phyloP scores from a whole-genome alignment of 257 asterid genomes.

The Cordia subcordata region DNA sequence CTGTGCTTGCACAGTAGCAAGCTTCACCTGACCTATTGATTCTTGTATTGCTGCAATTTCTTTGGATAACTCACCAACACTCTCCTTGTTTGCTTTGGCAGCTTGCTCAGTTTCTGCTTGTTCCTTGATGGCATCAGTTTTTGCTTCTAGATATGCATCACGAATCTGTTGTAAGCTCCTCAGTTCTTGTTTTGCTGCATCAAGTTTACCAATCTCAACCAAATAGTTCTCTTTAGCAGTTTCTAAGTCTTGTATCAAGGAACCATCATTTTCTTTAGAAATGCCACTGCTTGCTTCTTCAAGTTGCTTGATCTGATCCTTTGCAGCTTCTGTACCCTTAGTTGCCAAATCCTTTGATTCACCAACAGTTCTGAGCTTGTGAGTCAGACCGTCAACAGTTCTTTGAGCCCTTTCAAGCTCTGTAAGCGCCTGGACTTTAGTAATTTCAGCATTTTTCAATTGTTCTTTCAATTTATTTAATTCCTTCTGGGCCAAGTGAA shows the following conservation, averaged over 20 bases:
- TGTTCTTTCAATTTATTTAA: conserved; percentile 14
- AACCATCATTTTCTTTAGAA: background rate
- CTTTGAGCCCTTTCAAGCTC: conserved; percentile 18
- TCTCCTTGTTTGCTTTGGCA: background rate
- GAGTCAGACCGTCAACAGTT: conserved; percentile 15
- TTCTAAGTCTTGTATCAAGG: background rate
- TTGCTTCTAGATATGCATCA: conserved; percentile 3
- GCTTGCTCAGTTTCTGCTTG: background rate
- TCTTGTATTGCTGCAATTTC: background rate
- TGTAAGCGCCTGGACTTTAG: conserved; percentile 14
- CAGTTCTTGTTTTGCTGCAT: conserved; percentile 5
- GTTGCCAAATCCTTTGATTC: conserved; percentile 11
- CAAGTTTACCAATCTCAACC: background rate
- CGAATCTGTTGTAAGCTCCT: background rate
- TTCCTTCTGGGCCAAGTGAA: conserved; percentile 18
- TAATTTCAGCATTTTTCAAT: conserved; percentile 12
- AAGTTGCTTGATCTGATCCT: background rate
- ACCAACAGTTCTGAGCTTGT: conserved; percentile 8
- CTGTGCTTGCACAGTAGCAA: background rate
- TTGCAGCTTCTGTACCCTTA: conserved; percentile 12
- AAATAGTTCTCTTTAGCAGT: background rate
- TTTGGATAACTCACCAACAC: background rate
- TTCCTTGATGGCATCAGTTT: background rate
- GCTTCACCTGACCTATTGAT: conserved; percentile 1
- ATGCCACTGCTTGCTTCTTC: background rate